Base-by-base conservation (phyloP, 75 land plant genomes). In the Ceratopteris richardii region DNA sequence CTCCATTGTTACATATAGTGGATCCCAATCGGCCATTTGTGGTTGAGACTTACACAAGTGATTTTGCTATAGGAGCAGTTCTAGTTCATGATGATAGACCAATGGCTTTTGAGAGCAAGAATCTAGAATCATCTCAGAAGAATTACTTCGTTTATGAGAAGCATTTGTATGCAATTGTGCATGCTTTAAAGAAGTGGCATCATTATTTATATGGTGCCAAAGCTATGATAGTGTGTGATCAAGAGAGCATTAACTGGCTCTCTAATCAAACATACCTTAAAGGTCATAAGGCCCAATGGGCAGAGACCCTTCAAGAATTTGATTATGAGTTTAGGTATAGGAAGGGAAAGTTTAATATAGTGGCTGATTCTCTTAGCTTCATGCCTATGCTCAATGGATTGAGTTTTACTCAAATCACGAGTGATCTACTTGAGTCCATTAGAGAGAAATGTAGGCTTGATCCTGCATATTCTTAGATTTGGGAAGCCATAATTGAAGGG, bases 151-250 rank as follows among this genome's bases (percentile, higher is more conserved):
- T 26, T 0, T 42, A 60, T 25, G 50, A 60, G 51, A 22, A 22
- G 1, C 43, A 58, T 21, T 16, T 54, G 25, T 54, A 4, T 29
- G 56, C 56, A 11, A 29, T 54, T 28, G 31, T 54, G 25, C 23
- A 29, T 27, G 28, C 31, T 11, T 54, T 54, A 25, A 54, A 54
- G 56, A 11, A 54, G 23, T 54, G 56, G 56, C 4, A 54, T 9
- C 56, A 54, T 29, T 56, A 29, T 56, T 36, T 58, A 43, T 39
- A 58, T 39, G 60, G 60, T 46, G 48, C 48, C 17, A 46, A 46
- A n/a, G 48, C 17, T 46, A 46, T 46, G 48, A 46, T 46, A 46
- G 21, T 46, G 48, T 17, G 5, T 46, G 21, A 20, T 20, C 21
- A 46, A 17, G 48, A 46, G 17, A 46, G 48, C 48, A n/a, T 20